Percentiles rank a stretch among this genome's conserved stretches.
phyloP scores from a whole-genome alignment of 495 filamentous ascomycete genomes.

The Tuber brumale region DNA sequence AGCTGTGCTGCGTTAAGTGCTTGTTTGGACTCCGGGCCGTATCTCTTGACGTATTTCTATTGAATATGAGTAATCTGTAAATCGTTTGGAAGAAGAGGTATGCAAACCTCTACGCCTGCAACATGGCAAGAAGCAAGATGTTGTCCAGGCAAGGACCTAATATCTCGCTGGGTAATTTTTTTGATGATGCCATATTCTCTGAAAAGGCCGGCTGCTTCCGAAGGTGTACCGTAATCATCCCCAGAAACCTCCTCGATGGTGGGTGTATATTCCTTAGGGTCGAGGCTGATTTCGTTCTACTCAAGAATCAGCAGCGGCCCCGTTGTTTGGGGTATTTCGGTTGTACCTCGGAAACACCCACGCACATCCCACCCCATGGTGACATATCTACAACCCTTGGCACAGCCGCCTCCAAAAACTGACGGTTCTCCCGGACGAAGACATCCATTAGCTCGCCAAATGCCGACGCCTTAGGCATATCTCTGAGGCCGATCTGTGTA shows the following conservation, averaged over 20 bases:
- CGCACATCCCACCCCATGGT: not conserved
- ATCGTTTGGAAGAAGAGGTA: not conserved
- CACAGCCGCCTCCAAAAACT: not conserved
- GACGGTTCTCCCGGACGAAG: not conserved
- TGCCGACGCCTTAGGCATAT: not conserved
- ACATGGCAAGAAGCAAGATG: not conserved
- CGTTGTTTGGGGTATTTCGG: not conserved
- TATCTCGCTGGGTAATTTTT: not conserved
- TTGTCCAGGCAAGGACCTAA: not conserved
- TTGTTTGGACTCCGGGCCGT: conserved; percentile 29
- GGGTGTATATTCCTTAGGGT: not conserved
- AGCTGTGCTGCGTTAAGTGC: conserved; percentile 22
- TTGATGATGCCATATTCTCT: conserved; percentile 1
- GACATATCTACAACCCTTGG: conserved; percentile 2
- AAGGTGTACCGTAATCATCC: not conserved
- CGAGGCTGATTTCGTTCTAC: conserved; percentile 2
- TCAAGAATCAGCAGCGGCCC: not conserved
- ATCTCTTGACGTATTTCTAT: conserved; percentile 24
- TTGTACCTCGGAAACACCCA: not conserved
- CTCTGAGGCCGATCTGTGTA: not conserved
- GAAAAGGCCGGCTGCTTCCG: not conserved
- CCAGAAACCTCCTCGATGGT: not conserved
- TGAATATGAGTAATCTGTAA: not conserved
- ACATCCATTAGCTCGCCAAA: not conserved
- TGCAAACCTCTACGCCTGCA: not conserved